phyloP scores from a whole-genome alignment of 495 filamentous ascomycete genomes.

The Penicillium paxilli region DNA sequence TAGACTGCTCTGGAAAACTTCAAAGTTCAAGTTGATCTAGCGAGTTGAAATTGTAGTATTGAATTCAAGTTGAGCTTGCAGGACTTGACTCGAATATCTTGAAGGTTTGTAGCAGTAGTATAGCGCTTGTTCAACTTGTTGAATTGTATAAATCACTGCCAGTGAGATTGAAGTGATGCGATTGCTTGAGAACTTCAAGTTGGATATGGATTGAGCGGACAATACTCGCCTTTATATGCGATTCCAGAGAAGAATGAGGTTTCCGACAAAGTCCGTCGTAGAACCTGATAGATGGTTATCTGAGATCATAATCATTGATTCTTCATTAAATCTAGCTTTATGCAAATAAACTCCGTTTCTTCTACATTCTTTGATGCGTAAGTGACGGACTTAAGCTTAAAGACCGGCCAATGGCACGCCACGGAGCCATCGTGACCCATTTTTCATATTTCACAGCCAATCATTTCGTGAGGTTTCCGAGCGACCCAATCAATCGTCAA shows the following conservation, averaged over 20 bases:
- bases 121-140: too few relatives aligned
- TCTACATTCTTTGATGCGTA: background rate
- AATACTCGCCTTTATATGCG: background rate
- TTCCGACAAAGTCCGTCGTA: background rate
- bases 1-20: too few relatives aligned
- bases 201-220: too few relatives aligned
- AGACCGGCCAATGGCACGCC: background rate
- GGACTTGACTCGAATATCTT: too few relatives aligned
- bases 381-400: slow-evolving; percentile 4
- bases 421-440: background rate
- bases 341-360: background rate
- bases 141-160: background rate
- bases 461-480: slow-evolving; percentile 6
- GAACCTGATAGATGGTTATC: background rate
- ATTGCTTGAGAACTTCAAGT: too few relatives aligned
- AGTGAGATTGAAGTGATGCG: too few relatives aligned
- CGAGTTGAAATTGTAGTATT: too few relatives aligned
- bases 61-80: too few relatives aligned
- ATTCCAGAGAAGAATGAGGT: too few relatives aligned
- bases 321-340: background rate
- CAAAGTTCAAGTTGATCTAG: too few relatives aligned
- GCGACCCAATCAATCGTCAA: slow-evolving; percentile 13
- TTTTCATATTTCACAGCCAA: background rate
- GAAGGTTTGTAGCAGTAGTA: too few relatives aligned
- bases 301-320: background rate